Conservation (phyloP, 2,329 filamentous ascomycete species). For the Grosmannia clavigera region DNA sequence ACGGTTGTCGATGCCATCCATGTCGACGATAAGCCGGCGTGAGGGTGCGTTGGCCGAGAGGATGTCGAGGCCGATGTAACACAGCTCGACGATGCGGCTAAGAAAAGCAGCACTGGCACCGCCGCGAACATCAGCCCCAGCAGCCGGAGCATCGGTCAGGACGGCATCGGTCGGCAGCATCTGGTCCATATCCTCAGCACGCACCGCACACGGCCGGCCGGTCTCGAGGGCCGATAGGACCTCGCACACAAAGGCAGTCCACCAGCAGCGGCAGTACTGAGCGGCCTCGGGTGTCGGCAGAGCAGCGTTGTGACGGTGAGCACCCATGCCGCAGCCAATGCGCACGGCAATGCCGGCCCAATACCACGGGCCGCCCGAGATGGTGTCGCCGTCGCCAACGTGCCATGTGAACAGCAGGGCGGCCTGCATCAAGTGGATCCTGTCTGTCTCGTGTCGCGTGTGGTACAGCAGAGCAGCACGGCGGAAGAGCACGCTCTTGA, state of each 20-base stretch:
- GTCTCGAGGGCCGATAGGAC: slow-evolving; percentile 6
- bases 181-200: slow-evolving; percentile 1
- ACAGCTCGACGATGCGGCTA: not conserved
- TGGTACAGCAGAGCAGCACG: slow-evolving; percentile 17
- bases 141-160: not conserved
- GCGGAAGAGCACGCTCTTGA: slow-evolving; percentile 16
- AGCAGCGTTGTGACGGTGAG: slow-evolving; percentile 13
- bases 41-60: not conserved
- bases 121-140: not conserved
- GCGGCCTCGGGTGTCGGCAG: not conserved
- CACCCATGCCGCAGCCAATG: slow-evolving; percentile 17
- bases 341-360: slow-evolving; percentile 17
- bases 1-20: not conserved
- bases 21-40: not conserved
- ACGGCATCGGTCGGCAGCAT: not conserved
- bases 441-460: slow-evolving; percentile 17
- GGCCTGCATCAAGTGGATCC: slow-evolving; percentile 15
- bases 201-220: slow-evolving; percentile 5
- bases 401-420: slow-evolving; percentile 18
- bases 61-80: slow-evolving; percentile 2
- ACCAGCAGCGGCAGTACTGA: slow-evolving; percentile 4
- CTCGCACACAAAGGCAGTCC: slow-evolving; percentile 4
- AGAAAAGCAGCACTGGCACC: not conserved
- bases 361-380: slow-evolving; percentile 14
- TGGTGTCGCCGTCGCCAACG: slow-evolving; percentile 13